A percentile compares a stretch with the other conserved stretches of the same genome.
phyloP scores from a whole-genome alignment of 768 basidiomycete species.

The Panaeolus cyanescens region DNA sequence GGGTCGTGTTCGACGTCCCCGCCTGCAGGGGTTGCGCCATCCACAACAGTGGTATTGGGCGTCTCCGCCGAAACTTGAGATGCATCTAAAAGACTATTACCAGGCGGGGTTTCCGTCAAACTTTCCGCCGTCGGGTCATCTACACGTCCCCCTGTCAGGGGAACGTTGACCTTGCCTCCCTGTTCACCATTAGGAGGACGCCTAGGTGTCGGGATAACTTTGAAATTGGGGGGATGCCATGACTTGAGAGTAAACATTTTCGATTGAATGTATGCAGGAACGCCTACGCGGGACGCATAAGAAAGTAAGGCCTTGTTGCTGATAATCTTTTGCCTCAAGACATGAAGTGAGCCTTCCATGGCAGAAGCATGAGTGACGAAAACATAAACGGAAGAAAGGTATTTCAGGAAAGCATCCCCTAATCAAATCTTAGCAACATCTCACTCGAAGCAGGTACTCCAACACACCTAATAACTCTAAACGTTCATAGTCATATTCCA shows the following conservation, averaged over 20 bases:
- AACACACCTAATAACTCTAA: constrained; percentile 76
- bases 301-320: constrained; percentile 69
- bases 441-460: not conserved
- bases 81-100: not conserved
- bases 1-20: not conserved
- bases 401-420: constrained; percentile 88
- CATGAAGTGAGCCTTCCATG: constrained; percentile 70
- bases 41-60: not conserved
- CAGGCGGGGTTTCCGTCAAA: not conserved
- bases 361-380: constrained; percentile 68
- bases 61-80: not conserved
- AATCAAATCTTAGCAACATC: constrained; percentile 10
- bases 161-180: not conserved
- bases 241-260: constrained; percentile 66
- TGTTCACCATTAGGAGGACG: not conserved
- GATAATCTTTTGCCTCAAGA: constrained; percentile 67
- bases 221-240: constrained; percentile 61
- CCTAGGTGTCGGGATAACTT: constrained; percentile 18
- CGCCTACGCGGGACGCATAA: constrained; percentile 54
- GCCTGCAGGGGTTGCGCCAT: not conserved
- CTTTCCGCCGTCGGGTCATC: not conserved
- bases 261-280: constrained; percentile 74
- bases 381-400: constrained; percentile 70
- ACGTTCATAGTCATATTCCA: constrained; percentile 81
- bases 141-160: not conserved